These are phyloP conservation scores for Raffaelea albimanens DNA, from an alignment of 2,329 filamentous ascomycete genomes.

Conservation along the genomic window DNA sequence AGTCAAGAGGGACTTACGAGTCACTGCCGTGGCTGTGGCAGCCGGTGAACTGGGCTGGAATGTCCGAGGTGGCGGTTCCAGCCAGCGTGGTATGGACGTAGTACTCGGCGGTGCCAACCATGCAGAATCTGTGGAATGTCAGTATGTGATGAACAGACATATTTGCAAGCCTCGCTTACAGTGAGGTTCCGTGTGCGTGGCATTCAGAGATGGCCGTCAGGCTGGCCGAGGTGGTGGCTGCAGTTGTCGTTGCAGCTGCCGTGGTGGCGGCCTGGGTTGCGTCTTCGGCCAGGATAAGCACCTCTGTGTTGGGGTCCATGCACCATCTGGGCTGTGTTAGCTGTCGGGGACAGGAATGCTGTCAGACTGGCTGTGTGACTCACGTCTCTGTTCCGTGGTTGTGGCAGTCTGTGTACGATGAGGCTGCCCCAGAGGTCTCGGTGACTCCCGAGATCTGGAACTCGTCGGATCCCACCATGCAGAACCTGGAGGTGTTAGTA, in stretches of 20 bases:
- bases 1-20: constrained; percentile 16
- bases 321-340: constrained; percentile 19
- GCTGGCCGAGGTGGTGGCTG: constrained; percentile 3
- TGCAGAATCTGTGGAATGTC: constrained; percentile 28
- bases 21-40: constrained; percentile 54
- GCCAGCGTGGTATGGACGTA: constrained; percentile 38
- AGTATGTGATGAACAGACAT: background rate
- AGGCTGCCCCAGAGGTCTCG: background rate
- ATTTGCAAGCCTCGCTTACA: constrained; percentile 22
- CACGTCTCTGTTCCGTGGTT: constrained; percentile 37
- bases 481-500: background rate
- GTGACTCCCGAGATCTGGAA: background rate
- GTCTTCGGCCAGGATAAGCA: constrained; percentile 23
- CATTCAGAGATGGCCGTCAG: constrained; percentile 29
- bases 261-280: constrained; percentile 1
- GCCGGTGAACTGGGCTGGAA: constrained; percentile 52
- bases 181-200: constrained; percentile 28
- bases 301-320: constrained; percentile 13
- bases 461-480: background rate
- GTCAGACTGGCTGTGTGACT: background rate
- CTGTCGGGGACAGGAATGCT: constrained; percentile 5
- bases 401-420: constrained; percentile 36
- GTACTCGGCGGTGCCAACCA: constrained; percentile 33
- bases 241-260: constrained; percentile 10
- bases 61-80: constrained; percentile 40